These are phyloP conservation scores for Poronia punctata DNA, from an alignment of 495 filamentous ascomycete species.

Conservation along the genomic window DNA sequence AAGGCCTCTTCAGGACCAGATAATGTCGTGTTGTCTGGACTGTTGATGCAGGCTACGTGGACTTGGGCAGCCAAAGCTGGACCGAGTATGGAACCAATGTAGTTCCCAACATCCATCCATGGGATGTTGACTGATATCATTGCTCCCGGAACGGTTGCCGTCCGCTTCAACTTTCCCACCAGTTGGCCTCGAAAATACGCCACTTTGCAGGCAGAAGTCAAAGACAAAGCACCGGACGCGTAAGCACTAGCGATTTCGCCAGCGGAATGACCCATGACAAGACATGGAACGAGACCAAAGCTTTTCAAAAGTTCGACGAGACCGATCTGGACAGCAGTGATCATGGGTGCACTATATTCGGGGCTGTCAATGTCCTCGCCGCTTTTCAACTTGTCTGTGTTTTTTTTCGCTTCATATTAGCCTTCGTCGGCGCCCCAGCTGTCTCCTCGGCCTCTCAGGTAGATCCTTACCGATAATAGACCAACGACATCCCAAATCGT, in stretches of 20 bases:
- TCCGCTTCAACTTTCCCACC: conserved; percentile 16
- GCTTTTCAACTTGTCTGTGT: conserved; percentile 13
- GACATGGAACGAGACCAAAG: conserved; percentile 37
- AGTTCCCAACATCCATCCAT: conserved; percentile 11
- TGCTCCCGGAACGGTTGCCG: conserved; percentile 20
- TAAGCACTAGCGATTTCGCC: conserved; percentile 48
- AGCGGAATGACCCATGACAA: conserved; percentile 50
- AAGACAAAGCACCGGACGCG: conserved; percentile 31
- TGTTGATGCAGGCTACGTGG: conserved; percentile 43
- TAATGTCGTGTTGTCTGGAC: conserved; percentile 37
- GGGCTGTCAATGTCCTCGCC: conserved; percentile 29
- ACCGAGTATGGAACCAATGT: conserved; percentile 15
- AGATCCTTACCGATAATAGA: conserved; percentile 23
- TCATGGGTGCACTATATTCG: conserved; percentile 31
- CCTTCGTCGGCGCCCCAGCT: conserved; percentile 2
- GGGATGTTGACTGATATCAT: conserved; percentile 36
- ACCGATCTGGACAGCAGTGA: conserved; percentile 36
- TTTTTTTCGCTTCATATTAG: neutral
- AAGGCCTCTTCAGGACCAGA: conserved; percentile 33
- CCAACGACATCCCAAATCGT: conserved; percentile 23
- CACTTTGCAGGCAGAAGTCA: conserved; percentile 38
- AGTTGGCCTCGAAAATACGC: conserved; percentile 35
- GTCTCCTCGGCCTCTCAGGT: conserved; percentile 10
- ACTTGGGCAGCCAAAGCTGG: conserved; percentile 3
- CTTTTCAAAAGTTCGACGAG: conserved; percentile 42